phyloP scores from a whole-genome alignment of 2,329 filamentous ascomycete species.

The Geoglossum cookeanum region DNA sequence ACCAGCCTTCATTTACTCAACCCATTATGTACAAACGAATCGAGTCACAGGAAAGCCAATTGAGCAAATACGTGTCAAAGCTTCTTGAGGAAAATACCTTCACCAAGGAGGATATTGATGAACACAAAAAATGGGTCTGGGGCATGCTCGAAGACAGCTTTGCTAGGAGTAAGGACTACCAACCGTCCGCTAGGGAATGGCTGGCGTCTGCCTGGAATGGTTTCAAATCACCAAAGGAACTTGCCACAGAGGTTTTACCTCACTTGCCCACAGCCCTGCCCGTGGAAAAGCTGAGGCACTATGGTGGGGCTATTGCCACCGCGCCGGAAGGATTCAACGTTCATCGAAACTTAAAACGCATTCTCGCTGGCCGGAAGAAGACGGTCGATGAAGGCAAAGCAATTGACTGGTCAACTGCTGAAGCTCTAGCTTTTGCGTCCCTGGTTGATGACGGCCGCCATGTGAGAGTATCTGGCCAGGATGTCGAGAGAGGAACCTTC shows the following conservation, averaged over 20 bases:
- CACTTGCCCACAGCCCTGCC: slow-evolving; percentile 77
- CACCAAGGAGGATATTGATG: slow-evolving; percentile 91
- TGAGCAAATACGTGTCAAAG: slow-evolving; percentile 83
- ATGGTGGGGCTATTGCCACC: slow-evolving; percentile 61
- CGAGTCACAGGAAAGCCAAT: slow-evolving; percentile 59
- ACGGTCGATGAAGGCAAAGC: slow-evolving; percentile 77
- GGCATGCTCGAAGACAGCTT: slow-evolving; percentile 98
- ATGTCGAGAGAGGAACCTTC: slow-evolving; percentile 98
- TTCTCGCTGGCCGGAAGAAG: slow-evolving; percentile 76
- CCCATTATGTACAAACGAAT: slow-evolving; percentile 99
- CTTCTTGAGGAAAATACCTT: slow-evolving; percentile 84
- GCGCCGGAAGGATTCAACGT: slow-evolving; percentile 71
- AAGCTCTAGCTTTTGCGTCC: slow-evolving; percentile 85
- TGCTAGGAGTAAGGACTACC: slow-evolving; percentile 91
- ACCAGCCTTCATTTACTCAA: slow-evolving; percentile 98
- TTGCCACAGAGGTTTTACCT: slow-evolving; percentile 82
- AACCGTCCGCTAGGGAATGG: slow-evolving; percentile 94
- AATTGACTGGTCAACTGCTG: slow-evolving; percentile 95
- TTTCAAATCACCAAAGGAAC: slow-evolving; percentile 96
- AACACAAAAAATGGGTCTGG: slow-evolving; percentile 99
- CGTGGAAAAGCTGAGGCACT: slow-evolving; percentile 52
- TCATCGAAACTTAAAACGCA: slow-evolving; percentile 95
- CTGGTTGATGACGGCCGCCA: slow-evolving; percentile 88
- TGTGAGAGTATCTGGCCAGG: slow-evolving; percentile 92
- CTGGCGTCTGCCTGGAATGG: slow-evolving; percentile 97